phyloP scores from a whole-genome alignment of 345 rosid genomes.

The Citrus australasica region DNA sequence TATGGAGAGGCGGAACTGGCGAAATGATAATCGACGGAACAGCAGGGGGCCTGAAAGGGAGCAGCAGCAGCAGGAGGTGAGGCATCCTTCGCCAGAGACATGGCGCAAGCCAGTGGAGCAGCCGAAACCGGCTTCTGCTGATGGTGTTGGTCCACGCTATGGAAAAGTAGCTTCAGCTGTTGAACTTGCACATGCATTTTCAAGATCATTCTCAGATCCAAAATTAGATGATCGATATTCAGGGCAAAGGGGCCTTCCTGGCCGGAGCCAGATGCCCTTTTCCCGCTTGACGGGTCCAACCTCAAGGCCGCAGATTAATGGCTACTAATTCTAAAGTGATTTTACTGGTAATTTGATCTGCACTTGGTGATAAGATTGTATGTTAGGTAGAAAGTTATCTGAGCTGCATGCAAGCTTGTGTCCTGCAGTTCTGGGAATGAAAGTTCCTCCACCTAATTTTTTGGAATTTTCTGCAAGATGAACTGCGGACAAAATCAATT shows the following conservation, averaged over 20 bases:
- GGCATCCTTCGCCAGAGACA: constrained; percentile 76
- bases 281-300: constrained; percentile 60
- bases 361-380: not conserved
- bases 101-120: constrained; percentile 68
- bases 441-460: not conserved
- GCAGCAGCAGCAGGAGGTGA: constrained; percentile 51
- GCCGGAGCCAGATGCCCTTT: constrained; percentile 57
- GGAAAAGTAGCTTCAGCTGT: constrained; percentile 76
- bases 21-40: constrained; percentile 47
- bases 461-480: constrained; percentile 7
- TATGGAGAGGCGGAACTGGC: constrained; percentile 57
- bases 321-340: constrained; percentile 36
- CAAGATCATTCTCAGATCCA: constrained; percentile 51
- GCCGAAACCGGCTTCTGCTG: constrained; percentile 53
- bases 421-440: not conserved
- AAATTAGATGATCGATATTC: constrained; percentile 37
- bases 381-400: not conserved
- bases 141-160: constrained; percentile 38
- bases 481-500: constrained; percentile 10
- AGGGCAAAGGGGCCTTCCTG: constrained; percentile 30
- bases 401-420: not conserved
- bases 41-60: constrained; percentile 40
- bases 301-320: constrained; percentile 56
- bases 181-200: constrained; percentile 78
- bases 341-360: not conserved